Evolutionary conservation across 441 rosid genomes (phyloP).

Genomic region (Arabidopsis lyrata): DNA sequence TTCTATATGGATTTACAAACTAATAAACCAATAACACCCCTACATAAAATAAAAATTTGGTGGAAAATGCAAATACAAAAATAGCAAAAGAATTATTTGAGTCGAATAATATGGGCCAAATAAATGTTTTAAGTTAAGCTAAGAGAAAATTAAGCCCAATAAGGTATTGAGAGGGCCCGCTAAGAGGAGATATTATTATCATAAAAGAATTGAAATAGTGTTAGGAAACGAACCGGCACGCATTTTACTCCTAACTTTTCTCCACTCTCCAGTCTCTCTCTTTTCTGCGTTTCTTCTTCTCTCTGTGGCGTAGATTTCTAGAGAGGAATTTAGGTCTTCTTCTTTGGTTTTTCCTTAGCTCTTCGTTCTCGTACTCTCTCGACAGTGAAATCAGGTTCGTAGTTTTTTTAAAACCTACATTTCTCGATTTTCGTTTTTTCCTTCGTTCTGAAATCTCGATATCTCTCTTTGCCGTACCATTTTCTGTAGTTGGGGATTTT

Average conservation of each 20-base stretch:
- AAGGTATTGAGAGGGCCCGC: neutral
- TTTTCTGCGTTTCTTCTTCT: constrained; percentile 18
- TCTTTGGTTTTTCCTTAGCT: neutral
- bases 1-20: too few species aligned
- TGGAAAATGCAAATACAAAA: too few species aligned
- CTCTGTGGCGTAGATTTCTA: constrained; percentile 30
- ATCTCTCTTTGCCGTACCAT: neutral
- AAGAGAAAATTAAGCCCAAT: constrained; percentile 14
- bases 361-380: constrained; percentile 11
- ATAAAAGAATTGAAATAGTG: neutral
- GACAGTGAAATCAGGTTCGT: constrained; percentile 1
- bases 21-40: too few species aligned
- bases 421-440: neutral
- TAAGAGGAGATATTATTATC: neutral
- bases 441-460: constrained; percentile 4
- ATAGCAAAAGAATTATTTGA: neutral
- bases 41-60: too few species aligned
- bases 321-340: constrained; percentile 21
- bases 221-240: constrained; percentile 17
- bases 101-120: constrained; percentile 7
- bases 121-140: neutral
- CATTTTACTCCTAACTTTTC: neutral
- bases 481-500: constrained; percentile 7
- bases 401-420: neutral
- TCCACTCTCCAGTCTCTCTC: constrained; percentile 19